Percentiles rank a stretch among this genome's conserved stretches.
These are phyloP conservation scores for Suhomyces taliae DNA, from an alignment of 1,139 yeast genomes.

Conservation along the genomic window DNA sequence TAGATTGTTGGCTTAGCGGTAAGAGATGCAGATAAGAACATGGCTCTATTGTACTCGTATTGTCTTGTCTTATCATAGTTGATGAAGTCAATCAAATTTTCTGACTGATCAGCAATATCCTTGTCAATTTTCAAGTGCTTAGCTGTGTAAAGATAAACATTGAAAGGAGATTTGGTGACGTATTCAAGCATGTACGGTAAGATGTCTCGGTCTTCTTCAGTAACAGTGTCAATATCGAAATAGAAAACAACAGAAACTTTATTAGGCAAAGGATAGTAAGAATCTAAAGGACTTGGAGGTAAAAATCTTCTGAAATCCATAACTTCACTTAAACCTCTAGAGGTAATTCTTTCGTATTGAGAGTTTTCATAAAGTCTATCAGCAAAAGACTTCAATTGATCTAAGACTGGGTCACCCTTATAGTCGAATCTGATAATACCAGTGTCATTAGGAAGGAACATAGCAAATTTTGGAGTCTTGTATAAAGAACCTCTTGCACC, in stretches of 20 bases:
- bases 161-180: constrained; percentile 54
- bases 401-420: constrained; percentile 24
- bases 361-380: constrained; percentile 34
- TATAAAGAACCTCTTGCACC: constrained; percentile 3
- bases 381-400: constrained; percentile 35
- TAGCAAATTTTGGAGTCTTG: constrained; percentile 28
- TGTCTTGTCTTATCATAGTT: constrained; percentile 37
- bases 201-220: constrained; percentile 60
- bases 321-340: constrained; percentile 38
- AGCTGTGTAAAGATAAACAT: constrained; percentile 54
- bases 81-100: constrained; percentile 39
- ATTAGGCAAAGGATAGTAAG: constrained; percentile 43
- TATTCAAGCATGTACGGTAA: constrained; percentile 61
- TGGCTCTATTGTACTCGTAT: constrained; percentile 40
- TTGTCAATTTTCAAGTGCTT: constrained; percentile 45
- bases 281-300: constrained; percentile 32
- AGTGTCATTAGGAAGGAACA: constrained; percentile 42
- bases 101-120: constrained; percentile 44
- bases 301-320: constrained; percentile 40
- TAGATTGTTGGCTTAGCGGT: constrained; percentile 62
- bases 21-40: constrained; percentile 51
- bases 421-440: constrained; percentile 40
- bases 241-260: constrained; percentile 53
- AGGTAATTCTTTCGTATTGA: constrained; percentile 40
- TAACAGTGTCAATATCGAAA: constrained; percentile 51